phyloP scores from a whole-genome alignment of 345 rosid species.

The Conringia planisiliqua region DNA sequence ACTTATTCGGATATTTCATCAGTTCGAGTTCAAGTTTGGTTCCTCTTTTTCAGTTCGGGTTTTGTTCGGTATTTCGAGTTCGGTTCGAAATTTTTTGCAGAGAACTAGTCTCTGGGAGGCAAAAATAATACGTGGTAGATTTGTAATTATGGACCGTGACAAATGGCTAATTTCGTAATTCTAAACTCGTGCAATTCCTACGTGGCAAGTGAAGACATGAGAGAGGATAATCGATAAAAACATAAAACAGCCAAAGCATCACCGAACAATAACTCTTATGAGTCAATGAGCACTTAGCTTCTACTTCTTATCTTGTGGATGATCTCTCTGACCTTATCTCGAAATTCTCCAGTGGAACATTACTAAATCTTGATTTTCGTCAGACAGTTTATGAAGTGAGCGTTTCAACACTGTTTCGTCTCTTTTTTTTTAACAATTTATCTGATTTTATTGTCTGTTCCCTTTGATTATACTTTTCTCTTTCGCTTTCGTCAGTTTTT shows the following conservation, averaged over 20 bases:
- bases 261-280: neutral
- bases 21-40: too few species aligned
- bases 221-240: neutral
- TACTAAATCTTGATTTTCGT: neutral
- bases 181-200: neutral
- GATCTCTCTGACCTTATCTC: too few species aligned
- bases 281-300: neutral
- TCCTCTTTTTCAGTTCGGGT: too few species aligned
- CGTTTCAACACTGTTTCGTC: slow-evolving; percentile 5
- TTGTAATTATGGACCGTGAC: slow-evolving; percentile 19
- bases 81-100: too few species aligned
- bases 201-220: neutral
- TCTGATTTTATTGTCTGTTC: neutral
- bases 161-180: slow-evolving; percentile 3
- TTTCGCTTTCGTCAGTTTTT: neutral
- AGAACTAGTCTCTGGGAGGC: neutral
- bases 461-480: neutral
- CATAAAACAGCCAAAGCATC: neutral
- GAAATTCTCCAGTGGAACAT: neutral
- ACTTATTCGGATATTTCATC: too few species aligned
- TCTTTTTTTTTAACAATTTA: too few species aligned
- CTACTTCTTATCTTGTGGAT: neutral
- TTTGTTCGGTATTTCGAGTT: too few species aligned
- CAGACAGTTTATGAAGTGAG: slow-evolving; percentile 22
- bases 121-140: slow-evolving; percentile 15